Base-by-base conservation (phyloP, 768 basidiomycete genomes). In the Suillus variegatus region DNA sequence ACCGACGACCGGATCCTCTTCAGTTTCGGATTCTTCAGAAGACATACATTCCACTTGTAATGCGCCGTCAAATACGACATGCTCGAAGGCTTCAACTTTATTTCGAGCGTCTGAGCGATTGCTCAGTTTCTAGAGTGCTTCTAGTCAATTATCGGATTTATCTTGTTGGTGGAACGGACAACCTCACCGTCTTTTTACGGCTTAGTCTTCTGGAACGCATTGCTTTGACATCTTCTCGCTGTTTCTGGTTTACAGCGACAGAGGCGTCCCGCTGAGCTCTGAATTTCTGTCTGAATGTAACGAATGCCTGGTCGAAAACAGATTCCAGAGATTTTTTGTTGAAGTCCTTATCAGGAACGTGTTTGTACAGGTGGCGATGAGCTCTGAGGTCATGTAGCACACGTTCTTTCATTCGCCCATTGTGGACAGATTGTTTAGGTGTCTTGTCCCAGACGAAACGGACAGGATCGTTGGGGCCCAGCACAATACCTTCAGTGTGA, bases 381-480 rank as follows among this genome's bases (percentile, higher is more conserved):
- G 81, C 78, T 63, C 83, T 87, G 64, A 93, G 76, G 71, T 92
- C 88, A 9, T 79, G 78, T 25, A 92, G 72, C 9, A 91, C 74
- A 10, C 87, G 86, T 18, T 80, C 75, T 77, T 89, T 92, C 90
- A 92, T 92, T 16, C 84, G 82, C 12, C 82, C 79, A 65, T 93
- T 93, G 70, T 92, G 91, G 22, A 86, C 82, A 1, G 90, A 92
- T 69, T 92, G 89, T 66, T 87, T 90, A 13, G 84, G 80, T 2
- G 91, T 93, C 73, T 90, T 91, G 66, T 89, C 86, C 91, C 91
- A 93, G 5, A 91, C 87, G 68, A 92, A 92, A 22, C 91, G 87
- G 16, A 92, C 80, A 1, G 89, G 84, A n/a, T 87, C 83, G 25
- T 80, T 73, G 13, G 79, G 70, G 3, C 76, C 78, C 1, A 87